Conservation (phyloP, 2,329 filamentous ascomycete species). For the Epicoccum sorghinum region DNA sequence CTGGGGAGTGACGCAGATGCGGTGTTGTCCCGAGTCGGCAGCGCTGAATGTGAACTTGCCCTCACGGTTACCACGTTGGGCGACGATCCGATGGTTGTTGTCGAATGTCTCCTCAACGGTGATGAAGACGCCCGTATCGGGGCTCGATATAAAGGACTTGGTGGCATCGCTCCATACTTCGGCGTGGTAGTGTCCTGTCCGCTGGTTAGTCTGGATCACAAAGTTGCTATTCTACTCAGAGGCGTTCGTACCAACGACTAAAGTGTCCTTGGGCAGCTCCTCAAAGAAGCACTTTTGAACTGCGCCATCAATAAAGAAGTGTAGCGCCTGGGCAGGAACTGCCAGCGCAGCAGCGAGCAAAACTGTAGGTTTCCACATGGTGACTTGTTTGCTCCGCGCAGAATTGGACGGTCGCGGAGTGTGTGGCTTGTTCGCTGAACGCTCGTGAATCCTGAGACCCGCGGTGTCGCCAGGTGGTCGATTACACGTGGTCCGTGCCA, state of each 20-base stretch:
- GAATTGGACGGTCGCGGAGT: constrained; percentile 27
- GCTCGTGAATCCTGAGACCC: constrained; percentile 30
- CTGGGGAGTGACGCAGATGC: constrained; percentile 88
- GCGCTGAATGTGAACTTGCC: constrained; percentile 96
- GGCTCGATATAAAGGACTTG: constrained; percentile 72
- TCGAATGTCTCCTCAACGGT: constrained; percentile 97
- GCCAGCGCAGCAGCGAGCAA: constrained; percentile 68
- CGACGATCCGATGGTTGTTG: constrained; percentile 95
- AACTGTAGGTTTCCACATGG: constrained; percentile 56
- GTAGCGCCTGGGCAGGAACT: constrained; percentile 77
- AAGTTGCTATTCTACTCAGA: not conserved
- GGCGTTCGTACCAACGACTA: constrained; percentile 76
- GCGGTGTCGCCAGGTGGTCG: constrained; percentile 35
- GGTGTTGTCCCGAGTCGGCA: constrained; percentile 92
- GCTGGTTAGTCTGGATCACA: not conserved
- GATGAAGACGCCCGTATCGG: constrained; percentile 82
- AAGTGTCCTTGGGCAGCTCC: constrained; percentile 94
- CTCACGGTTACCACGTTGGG: constrained; percentile 74
- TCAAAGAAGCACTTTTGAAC: constrained; percentile 96
- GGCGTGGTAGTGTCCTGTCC: constrained; percentile 77
- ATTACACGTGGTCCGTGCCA: constrained; percentile 15
- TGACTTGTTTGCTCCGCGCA: constrained; percentile 28
- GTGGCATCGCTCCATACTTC: constrained; percentile 79
- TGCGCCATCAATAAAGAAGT: constrained; percentile 92
- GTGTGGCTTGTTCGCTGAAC: constrained; percentile 26